Base-by-base conservation (phyloP, 2,329 filamentous ascomycete genomes). In the Aspergillus piperis region DNA sequence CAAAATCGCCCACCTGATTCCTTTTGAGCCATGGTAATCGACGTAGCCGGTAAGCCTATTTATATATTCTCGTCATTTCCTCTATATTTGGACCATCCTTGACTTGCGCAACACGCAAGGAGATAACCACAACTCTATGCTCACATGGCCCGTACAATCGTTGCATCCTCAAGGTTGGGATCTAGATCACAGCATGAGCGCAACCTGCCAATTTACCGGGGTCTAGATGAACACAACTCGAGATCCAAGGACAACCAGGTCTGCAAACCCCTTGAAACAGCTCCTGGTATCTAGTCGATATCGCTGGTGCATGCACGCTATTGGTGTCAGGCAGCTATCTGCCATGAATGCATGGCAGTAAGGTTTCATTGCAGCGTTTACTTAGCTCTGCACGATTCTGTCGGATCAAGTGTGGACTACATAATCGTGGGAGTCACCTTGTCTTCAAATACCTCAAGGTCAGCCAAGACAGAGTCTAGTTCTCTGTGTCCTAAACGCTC, bases 311-410 rank as follows among this genome's bases (percentile, higher is more conserved):
- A 50, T 17, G 25, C 4, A 5, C 32, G 32, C 15, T 30, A 50
- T 30, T 17, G 47, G 25, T n/a, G 23, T 30, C 23, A 15, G 44
- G 21, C 44, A 13, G 11, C 25, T 27, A 17, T 32, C 23, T 49
- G 17, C 13, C 32, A 15, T 32, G 10, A 25, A 42, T 47, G 39
- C 53, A 54, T 55, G 30, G n/a, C 41, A 8, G 53, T 13, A 47
- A 54, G 23, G 53, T 55, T 21, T 21, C 53, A 55, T 44, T 47
- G 53, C 53, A 55, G 53, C 25, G 41, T 41, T 5, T 27, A 36
- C 53, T 27, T 44, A 27, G 39, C 4, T n/a, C 39, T 25, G 39
- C 39, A 41, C 53, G 32, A 36, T 30, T 11, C 11, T 32, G 8
- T 32, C 15, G 25, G 19, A 10, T 30, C n/a, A 32, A 30, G 41